Conservation (phyloP, 345 rosid genomes). For the Laguncularia racemosa region DNA sequence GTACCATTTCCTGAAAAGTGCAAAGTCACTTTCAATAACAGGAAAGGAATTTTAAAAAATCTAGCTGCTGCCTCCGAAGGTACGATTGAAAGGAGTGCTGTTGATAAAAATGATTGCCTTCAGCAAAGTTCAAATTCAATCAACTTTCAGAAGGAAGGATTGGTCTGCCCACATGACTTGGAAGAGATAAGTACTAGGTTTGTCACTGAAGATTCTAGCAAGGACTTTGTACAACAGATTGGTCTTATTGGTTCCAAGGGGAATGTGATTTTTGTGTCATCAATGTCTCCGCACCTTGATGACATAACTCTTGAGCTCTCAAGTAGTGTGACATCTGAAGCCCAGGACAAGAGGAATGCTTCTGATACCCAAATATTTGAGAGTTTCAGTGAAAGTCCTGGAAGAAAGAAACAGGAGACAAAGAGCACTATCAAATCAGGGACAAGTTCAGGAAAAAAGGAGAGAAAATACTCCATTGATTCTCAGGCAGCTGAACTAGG, state of each 20-base stretch:
- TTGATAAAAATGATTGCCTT: constrained; percentile 25
- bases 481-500: constrained; percentile 17
- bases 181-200: constrained; percentile 71
- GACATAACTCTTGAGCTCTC: constrained; percentile 36
- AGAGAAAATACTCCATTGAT: constrained; percentile 22
- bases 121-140: constrained; percentile 48
- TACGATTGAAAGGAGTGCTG: constrained; percentile 17
- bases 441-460: constrained; percentile 36
- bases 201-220: constrained; percentile 70
- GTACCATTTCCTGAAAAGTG: constrained; percentile 32
- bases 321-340: constrained; percentile 23
- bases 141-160: constrained; percentile 47
- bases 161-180: constrained; percentile 50
- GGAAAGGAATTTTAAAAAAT: constrained; percentile 33
- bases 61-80: constrained; percentile 21
- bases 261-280: constrained; percentile 50
- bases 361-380: constrained; percentile 10
- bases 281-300: constrained; percentile 35
- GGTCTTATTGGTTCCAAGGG: constrained; percentile 87
- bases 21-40: constrained; percentile 35
- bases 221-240: constrained; percentile 70
- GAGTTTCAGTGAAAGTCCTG: constrained; percentile 5
- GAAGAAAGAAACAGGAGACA: constrained; percentile 25
- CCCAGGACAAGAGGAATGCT: constrained; percentile 24
- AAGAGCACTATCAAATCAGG: constrained; percentile 19